phyloP scores from a whole-genome alignment of 2,329 filamentous ascomycete species.

The Leptographium wingfieldii region DNA sequence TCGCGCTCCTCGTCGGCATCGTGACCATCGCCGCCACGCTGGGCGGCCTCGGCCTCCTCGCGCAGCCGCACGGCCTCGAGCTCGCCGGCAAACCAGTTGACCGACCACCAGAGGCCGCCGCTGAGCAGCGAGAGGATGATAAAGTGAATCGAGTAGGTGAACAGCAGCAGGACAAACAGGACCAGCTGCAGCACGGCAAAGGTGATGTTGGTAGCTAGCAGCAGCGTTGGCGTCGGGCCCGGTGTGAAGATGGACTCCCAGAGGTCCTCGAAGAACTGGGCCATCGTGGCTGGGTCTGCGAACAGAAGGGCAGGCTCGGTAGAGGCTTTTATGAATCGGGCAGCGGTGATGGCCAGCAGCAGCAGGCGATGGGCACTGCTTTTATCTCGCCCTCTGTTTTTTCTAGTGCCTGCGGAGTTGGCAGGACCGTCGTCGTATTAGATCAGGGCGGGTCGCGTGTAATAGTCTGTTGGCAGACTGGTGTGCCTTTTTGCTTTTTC shows the following conservation, averaged over 20 bases:
- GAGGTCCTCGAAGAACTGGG: slow-evolving; percentile 57
- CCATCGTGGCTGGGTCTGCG: slow-evolving; percentile 28
- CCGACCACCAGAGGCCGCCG: slow-evolving; percentile 76
- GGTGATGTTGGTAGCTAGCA: slow-evolving; percentile 78
- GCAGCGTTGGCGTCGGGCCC: slow-evolving; percentile 74
- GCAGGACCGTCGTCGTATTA: no score
- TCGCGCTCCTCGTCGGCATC: background rate
- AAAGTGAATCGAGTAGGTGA: slow-evolving; percentile 84
- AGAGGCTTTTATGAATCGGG: no score
- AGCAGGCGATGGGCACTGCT: no score
- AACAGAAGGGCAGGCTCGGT: background rate
- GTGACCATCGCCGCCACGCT: slow-evolving; percentile 23
- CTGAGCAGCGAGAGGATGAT: slow-evolving; percentile 66
- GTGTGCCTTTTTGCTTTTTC: background rate
- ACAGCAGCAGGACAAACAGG: slow-evolving; percentile 61
- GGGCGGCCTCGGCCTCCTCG: slow-evolving; percentile 32
- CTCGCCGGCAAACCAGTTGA: slow-evolving; percentile 91
- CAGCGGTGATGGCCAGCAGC: no score
- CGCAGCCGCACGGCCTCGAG: slow-evolving; percentile 33
- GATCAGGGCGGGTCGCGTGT: no score
- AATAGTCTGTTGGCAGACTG: background rate
- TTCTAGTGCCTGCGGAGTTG: no score
- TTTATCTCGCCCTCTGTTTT: no score
- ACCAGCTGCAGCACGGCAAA: slow-evolving; percentile 78
- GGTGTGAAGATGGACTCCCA: slow-evolving; percentile 92